Evolutionary conservation across 495 filamentous ascomycete species (phyloP), one percentile per base, ranked within the genome.

Genomic region (Penicillium paradoxum): DNA sequence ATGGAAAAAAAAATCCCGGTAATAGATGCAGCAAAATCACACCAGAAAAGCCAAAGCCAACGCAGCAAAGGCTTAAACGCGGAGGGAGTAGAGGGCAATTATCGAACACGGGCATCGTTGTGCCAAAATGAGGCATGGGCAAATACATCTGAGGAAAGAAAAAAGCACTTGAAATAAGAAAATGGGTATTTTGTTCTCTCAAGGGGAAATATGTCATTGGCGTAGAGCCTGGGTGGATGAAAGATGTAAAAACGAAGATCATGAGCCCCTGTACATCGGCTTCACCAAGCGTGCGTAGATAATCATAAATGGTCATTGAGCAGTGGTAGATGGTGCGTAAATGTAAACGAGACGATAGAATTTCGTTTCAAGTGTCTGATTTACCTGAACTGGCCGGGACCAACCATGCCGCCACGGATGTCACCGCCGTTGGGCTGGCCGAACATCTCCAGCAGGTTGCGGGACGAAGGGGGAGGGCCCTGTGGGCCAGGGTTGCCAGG

Each of bases 361-460:
- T 17, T 43, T 15, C 5, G n/a, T 37, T 21, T 50, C 25, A 25
- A 22, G 4, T 30, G 8, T 1, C 24, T 24, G 13, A 13, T 46
- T 54, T 62, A 73, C 37, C 71, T 65, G 58, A 69, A 73, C 29
- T 66, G 74, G 29, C 71, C 70, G 1, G 72, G 72, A 6, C 68
- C 72, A 36, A 73, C 54, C 72, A 76, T 74, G 32, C 72, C 70
- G 15, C 72, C 69, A 11, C 71, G 56, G 1, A 51, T 56, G 38
- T 75, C 72, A 17, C 66, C 69, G 13, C 62, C 65, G 27, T 67
- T 68, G 49, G 70, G 57, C 54, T 74, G 73, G 15, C 71, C 71
- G 36, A 77, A 71, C 74, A 77, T 75, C 32, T 77, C 74, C 34
- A 77, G 56, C 27, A 77, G 52, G 45, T 75, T 70, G 37, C 72